Evolutionary conservation across 441 rosid genomes (phyloP), one percentile per base, ranked within the genome.

Genomic region (Populus tomentosa): DNA sequence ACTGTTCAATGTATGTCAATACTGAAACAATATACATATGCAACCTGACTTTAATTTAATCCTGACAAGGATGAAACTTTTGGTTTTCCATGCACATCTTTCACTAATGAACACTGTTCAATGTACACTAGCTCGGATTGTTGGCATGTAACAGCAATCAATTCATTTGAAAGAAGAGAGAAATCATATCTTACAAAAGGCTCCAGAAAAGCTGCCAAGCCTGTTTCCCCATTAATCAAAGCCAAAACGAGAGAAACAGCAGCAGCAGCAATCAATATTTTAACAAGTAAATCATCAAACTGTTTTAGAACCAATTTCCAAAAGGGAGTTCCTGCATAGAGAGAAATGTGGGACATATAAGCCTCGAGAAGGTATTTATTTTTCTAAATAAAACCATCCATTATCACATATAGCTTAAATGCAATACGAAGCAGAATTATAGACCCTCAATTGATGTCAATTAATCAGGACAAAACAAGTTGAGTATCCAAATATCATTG

Each of bases 271-370:
- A 96, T 94, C 86, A 96, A 88, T 84, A 96, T 96, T 90, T 94
- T 94, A 75, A 96, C 99, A 77, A 96, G 98, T 86, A 96, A 90
- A 85, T 96, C 99, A 90, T 94, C 96, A 61, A 96, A 94, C 79
- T 96, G 99, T 85, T 94, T 94, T 86, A 96, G 84, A 81, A 96
- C 97, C 87, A 96, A 83, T 85, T 90, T 96, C 99, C 99, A 96
- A 84, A 96, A 94, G 67, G 98, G 88, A 84, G 96, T 88, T 86
- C 98, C 99, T 94, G 94, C 86, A 80, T 79, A 53, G 77, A 84
- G 72, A 75, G 73, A 84, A 68, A 78, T 28, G 78, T 63, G 72
- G 83, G 75, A 81, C n/a, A 50, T n/a, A 76, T 50, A 78, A 70
- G 81, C 56, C 70, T 68, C 35, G 46, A 71, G 72, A 10, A 50